Percentiles rank a stretch among this genome's conserved stretches.
phyloP scores from a whole-genome alignment of 257 asterid genomes.

The Perilla frutescens region DNA sequence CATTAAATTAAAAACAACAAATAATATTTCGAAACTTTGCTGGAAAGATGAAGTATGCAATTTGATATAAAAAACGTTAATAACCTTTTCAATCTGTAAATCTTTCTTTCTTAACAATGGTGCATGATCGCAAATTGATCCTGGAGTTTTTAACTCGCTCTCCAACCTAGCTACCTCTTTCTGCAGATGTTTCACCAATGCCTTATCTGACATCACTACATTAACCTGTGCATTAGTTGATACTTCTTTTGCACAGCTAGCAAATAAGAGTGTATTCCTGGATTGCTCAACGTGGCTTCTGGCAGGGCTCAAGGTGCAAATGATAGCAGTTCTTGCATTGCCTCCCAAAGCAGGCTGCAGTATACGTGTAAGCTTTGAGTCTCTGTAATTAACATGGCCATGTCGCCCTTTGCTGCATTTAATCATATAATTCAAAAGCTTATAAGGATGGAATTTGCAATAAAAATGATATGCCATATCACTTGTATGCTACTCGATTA shows the following conservation, averaged over 20 bases:
- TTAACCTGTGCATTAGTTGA: slow-evolving; percentile 97
- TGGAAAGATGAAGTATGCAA: background rate
- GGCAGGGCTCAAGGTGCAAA: slow-evolving; percentile 89
- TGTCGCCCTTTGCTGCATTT: slow-evolving; percentile 93
- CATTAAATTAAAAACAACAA: slow-evolving; percentile 9
- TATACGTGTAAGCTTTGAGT: slow-evolving; percentile 95
- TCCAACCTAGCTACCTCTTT: slow-evolving; percentile 97
- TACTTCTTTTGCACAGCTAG: slow-evolving; percentile 96
- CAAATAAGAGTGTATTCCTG: slow-evolving; percentile 92
- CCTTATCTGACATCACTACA: slow-evolving; percentile 98
- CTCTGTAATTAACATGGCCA: slow-evolving; percentile 93
- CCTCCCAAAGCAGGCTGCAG: slow-evolving; percentile 98
- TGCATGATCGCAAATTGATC: slow-evolving; percentile 67
- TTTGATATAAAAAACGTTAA: slow-evolving; percentile 18
- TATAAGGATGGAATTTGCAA: slow-evolving; percentile 12
- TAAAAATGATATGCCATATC: background rate
- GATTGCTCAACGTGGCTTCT: slow-evolving; percentile 98
- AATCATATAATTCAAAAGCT: slow-evolving; percentile 19
- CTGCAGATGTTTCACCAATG: slow-evolving; percentile 97
- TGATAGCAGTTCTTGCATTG: slow-evolving; percentile 92
- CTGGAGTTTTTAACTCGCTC: slow-evolving; percentile 87
- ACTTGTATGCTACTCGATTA: slow-evolving; percentile 4
- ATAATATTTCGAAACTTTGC: slow-evolving; percentile 9
- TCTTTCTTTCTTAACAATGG: slow-evolving; percentile 82
- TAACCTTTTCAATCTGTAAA: slow-evolving; percentile 85